Base-by-base conservation (phyloP, 768 basidiomycete species). In the Chalciporus sphaerocephalus region DNA sequence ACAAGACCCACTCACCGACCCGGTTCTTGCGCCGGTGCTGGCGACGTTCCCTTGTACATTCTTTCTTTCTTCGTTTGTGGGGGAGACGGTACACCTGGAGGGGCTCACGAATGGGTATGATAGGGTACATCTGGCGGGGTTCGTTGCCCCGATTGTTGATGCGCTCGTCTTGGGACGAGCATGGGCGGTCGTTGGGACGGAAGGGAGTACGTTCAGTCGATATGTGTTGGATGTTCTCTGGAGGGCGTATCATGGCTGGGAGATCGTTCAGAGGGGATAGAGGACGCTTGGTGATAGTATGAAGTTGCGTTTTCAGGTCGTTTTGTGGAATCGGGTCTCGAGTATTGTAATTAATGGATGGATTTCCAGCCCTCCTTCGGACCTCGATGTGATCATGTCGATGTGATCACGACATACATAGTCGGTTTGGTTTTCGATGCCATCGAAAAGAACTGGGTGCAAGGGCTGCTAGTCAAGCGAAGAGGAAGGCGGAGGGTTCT, bases 121-220 rank as follows among this genome's bases (percentile, higher is more conserved):
- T 52, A 74, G 75, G 2, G 60, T 77, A 21, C 55, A 42, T 24
- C 58, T 88, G 52, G 69, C 57, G 16, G 54, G 49, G 13, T 76
- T 79, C 52, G 47, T 87, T 10, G 55, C 76, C 17, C 84, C 87
- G 2, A 76, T 88, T 46, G 54, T 91, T 24, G 87, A 90, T 57
- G 85, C 82, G 6, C 70, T 87, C 67, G 75, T 92, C 23, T 76
- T 79, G 13, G 77, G 78, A 3, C 72, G 72, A 42, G 83, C 81
- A 0, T 64, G 71, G 60, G 66, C 56, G 13, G 74, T 87, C 23
- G 76, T 83, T 0, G 86, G 85, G 2, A 92, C 87, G 11, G 75
- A 79, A 43, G 75, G 77, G 44, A 89, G 86, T 55, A 90, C 89
- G 23, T 91, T 88, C 53, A 85, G 84, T 60, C 65, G 70, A 42